Evolutionary conservation across 768 basidiomycete genomes (phyloP).

Genomic region (Dendrothele bispora): DNA sequence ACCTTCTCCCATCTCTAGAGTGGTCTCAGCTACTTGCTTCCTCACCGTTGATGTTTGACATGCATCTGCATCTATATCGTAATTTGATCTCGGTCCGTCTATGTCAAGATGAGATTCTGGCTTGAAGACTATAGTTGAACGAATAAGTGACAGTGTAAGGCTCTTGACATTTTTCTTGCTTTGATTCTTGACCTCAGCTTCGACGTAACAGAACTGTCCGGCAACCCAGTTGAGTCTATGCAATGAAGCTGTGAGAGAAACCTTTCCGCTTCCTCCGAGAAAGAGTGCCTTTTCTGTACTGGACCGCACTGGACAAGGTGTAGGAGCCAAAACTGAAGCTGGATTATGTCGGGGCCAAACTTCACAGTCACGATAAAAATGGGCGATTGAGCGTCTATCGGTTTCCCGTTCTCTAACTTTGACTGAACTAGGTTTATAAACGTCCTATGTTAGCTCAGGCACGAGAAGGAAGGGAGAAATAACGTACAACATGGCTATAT

Average conservation of each 20-base stretch:
- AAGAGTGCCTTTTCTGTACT: slow-evolving; percentile 55
- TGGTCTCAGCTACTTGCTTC: slow-evolving; percentile 65
- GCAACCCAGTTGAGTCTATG: slow-evolving; percentile 80
- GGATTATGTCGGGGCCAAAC: slow-evolving; percentile 79
- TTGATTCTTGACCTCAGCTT: slow-evolving; percentile 64
- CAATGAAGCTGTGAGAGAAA: slow-evolving; percentile 64
- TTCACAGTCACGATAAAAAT: slow-evolving; percentile 84
- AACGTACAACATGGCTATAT: slow-evolving; percentile 79
- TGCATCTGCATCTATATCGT: slow-evolving; percentile 49
- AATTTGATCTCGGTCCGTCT: slow-evolving; percentile 16
- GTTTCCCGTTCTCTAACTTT: slow-evolving; percentile 70
- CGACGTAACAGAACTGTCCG: slow-evolving; percentile 74
- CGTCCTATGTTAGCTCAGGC: slow-evolving; percentile 6
- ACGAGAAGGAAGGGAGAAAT: slow-evolving; percentile 1
- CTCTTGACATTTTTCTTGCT: slow-evolving; percentile 68
- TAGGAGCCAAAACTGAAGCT: slow-evolving; percentile 55
- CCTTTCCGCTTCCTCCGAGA: slow-evolving; percentile 62
- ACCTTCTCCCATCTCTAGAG: slow-evolving; percentile 64
- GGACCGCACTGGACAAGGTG: slow-evolving; percentile 57
- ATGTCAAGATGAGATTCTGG: slow-evolving; percentile 43
- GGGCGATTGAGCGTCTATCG: slow-evolving; percentile 71
- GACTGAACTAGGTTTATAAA: slow-evolving; percentile 49
- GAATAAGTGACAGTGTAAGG: slow-evolving; percentile 60
- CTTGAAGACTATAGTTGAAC: slow-evolving; percentile 67
- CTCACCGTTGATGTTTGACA: slow-evolving; percentile 61